Evolutionary conservation across 2,329 filamentous ascomycete genomes (phyloP).

Genomic region (Neofusicoccum cordaticola): DNA sequence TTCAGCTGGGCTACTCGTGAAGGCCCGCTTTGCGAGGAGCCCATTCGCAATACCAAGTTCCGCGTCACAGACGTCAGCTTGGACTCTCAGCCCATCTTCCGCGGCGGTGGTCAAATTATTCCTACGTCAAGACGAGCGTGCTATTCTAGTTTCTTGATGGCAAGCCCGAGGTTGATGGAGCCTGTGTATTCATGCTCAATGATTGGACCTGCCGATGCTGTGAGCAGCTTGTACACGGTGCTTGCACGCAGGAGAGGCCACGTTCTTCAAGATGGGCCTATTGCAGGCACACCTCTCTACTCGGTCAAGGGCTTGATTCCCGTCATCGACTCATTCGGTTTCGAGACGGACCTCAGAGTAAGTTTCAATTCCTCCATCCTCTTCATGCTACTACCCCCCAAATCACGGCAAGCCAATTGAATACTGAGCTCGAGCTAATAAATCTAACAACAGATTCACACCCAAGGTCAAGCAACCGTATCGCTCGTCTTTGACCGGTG

Average conservation of each 20-base stretch:
- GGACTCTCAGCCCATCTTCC: constrained; percentile 86
- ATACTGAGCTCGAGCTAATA: background rate
- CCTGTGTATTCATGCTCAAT: constrained; percentile 90
- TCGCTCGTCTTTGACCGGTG: constrained; percentile 93
- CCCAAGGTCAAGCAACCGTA: constrained; percentile 86
- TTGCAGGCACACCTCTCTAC: constrained; percentile 92
- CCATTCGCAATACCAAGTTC: constrained; percentile 97
- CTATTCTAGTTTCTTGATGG: constrained; percentile 96
- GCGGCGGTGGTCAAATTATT: constrained; percentile 95
- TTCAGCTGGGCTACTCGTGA: constrained; percentile 96
- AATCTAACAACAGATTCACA: constrained; percentile 63
- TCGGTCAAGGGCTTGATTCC: constrained; percentile 87
- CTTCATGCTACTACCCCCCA: too few relatives aligned
- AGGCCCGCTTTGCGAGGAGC: constrained; percentile 96
- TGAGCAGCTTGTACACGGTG: constrained; percentile 86
- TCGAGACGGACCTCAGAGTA: constrained; percentile 86
- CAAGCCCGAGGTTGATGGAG: constrained; percentile 93
- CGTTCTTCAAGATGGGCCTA: constrained; percentile 88
- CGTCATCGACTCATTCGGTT: constrained; percentile 95
- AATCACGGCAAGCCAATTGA: background rate
- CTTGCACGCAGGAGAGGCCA: constrained; percentile 85
- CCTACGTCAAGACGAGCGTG: constrained; percentile 88
- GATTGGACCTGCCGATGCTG: constrained; percentile 85
- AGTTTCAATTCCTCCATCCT: constrained; percentile 10
- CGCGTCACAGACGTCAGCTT: constrained; percentile 88